Conservation (phyloP, 2,329 filamentous ascomycete genomes). For the Cladosporium sp. region DNA sequence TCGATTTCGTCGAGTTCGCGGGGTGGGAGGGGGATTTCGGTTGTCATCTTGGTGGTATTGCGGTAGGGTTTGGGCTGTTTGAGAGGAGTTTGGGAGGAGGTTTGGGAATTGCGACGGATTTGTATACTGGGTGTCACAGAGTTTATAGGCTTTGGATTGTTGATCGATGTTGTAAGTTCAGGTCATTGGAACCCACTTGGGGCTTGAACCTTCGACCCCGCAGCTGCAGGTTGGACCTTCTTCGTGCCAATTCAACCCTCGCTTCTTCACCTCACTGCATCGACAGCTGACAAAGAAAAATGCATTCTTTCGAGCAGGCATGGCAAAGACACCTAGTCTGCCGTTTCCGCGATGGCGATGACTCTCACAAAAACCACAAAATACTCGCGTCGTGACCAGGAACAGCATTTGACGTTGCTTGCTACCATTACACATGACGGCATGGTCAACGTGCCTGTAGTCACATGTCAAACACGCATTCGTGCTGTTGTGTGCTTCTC, state of each 20-base stretch:
- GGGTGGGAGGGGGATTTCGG: constrained; percentile 16
- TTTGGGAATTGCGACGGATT: neutral
- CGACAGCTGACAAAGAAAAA: too few relatives aligned
- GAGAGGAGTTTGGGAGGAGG: neutral
- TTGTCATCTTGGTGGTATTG: neutral
- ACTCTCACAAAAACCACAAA: too few relatives aligned
- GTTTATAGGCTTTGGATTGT: constrained; percentile 1
- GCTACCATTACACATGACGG: constrained; percentile 4
- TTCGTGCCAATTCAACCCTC: neutral
- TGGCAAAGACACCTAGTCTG: too few relatives aligned
- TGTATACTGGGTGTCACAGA: neutral
- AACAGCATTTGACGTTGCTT: neutral
- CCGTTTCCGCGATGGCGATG: too few relatives aligned
- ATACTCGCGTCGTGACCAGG: too few relatives aligned
- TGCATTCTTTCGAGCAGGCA: too few relatives aligned
- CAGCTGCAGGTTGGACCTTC: neutral
- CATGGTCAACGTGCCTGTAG: neutral
- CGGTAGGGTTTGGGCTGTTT: constrained; percentile 3
- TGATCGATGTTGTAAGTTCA: neutral
- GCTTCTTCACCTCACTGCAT: neutral
- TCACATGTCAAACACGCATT: neutral
- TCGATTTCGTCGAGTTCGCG: constrained; percentile 37
- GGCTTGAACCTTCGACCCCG: neutral
- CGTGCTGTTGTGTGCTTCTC: neutral
- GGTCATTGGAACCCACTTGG: neutral